phyloP scores from a whole-genome alignment of 148 eudicot genomes.

The Vaccinium macrocarpon region DNA sequence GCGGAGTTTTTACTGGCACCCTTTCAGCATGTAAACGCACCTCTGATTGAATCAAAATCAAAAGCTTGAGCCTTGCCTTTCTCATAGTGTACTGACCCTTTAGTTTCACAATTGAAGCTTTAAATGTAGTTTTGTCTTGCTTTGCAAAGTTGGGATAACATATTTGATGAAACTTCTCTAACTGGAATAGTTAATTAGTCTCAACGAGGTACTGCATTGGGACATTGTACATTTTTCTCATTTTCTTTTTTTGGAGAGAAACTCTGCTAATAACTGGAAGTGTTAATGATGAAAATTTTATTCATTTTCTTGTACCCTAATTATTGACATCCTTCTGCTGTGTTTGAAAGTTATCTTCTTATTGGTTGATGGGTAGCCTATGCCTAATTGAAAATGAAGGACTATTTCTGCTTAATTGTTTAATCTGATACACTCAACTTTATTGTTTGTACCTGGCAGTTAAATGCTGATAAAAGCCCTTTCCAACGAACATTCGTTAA shows the following conservation, averaged over 20 bases:
- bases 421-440: constrained; percentile 4
- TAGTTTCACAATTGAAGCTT: background rate
- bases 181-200: background rate
- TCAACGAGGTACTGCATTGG: background rate
- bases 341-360: background rate
- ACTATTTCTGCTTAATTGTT: background rate
- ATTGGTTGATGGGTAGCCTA: background rate
- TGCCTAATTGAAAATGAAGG: background rate
- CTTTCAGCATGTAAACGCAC: background rate
- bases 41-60: background rate
- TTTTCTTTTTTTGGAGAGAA: background rate
- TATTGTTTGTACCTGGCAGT: constrained; percentile 49
- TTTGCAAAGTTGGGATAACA: background rate
- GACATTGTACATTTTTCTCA: background rate
- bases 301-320: background rate
- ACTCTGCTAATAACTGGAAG: background rate
- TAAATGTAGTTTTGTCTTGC: background rate
- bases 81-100: background rate
- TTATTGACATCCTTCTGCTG: background rate
- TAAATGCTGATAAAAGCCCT: constrained; percentile 95
- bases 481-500: constrained; percentile 95
- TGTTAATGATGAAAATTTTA: background rate
- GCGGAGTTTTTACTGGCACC: background rate
- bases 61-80: background rate
- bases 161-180: background rate